Base-by-base conservation (phyloP, 2,329 filamentous ascomycete species). In the Metarhizium robertsii region DNA sequence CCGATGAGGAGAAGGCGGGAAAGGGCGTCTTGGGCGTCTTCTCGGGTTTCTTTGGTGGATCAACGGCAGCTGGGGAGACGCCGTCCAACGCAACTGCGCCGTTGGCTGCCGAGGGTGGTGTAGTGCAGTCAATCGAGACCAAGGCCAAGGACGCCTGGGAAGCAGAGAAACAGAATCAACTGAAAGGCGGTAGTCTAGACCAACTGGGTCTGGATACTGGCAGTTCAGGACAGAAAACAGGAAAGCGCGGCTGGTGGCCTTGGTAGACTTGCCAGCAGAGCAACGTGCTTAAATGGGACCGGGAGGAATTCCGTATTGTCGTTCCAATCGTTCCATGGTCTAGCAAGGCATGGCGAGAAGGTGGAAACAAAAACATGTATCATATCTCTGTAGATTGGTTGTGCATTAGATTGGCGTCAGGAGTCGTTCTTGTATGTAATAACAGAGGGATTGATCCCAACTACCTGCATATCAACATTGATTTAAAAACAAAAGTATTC, bases 191-290 rank as follows among this genome's bases (percentile, higher is more conserved):
- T 2, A 73, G 72, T 52, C 64, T 82, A 48, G 79, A 82, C 61
- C 74, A 74, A 56, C 57, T 81, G 2, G 79, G 77, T 0, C 63
- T 75, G 34, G 69, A 73, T 36, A 62, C 62, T 25, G 62, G 55
- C 36, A 59, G 56, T 36, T 61, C 58, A 57, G 16, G 6, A 20
- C 58, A 57, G 20, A 64, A 61, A 59, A 53, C 65, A 2, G 63
- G 67, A 50, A 79, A 77, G 71, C 80, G 77, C 69, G 71, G 76
- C 25, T 77, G 77, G 73, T 79, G 74, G 73, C 68, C 66, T 6
- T 73, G 68, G 68, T 72, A 59, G 65, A 71, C 13, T n/a, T n/a
- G 6, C 42, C 20, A 14, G 11, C 25, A 8, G 50, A 18, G 3
- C 11, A 11, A 29, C 30, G 51, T n/a, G 16, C 40, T 10, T 20